Percentiles rank a stretch among this genome's conserved stretches.
Evolutionary conservation across 345 rosid genomes (phyloP).

Genomic region (Populus deltoides): DNA sequence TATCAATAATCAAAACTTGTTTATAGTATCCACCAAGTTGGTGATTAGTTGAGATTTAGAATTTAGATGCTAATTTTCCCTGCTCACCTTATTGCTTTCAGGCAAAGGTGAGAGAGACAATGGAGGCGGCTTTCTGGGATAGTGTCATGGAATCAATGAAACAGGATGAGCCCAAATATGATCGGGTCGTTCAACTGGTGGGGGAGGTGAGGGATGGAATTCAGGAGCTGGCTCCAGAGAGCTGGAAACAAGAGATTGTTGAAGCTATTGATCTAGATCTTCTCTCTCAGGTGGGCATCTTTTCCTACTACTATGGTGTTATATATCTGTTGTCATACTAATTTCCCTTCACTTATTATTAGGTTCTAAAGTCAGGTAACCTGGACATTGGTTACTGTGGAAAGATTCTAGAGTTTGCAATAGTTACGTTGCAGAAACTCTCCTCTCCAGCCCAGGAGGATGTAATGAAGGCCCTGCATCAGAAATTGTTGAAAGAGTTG

Average conservation of each 20-base stretch:
- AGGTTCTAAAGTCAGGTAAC: slow-evolving; percentile 72
- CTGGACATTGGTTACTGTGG: slow-evolving; percentile 71
- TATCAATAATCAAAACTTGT: neutral
- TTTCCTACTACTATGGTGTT: neutral
- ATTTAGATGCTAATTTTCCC: neutral
- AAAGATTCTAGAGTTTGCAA: slow-evolving; percentile 67
- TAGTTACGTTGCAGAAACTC: slow-evolving; percentile 72
- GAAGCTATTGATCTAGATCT: slow-evolving; percentile 67
- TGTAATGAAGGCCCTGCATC: slow-evolving; percentile 48
- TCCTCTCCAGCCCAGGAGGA: slow-evolving; percentile 70
- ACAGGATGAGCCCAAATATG: slow-evolving; percentile 57
- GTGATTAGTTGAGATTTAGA: neutral
- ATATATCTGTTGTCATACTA: too few species aligned
- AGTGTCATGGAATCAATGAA: slow-evolving; percentile 60
- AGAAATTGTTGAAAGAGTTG: slow-evolving; percentile 57
- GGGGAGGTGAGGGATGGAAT: slow-evolving; percentile 86
- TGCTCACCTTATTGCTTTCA: slow-evolving; percentile 22
- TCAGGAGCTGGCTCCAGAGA: slow-evolving; percentile 72
- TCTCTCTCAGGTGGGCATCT: slow-evolving; percentile 62
- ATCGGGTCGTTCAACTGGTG: slow-evolving; percentile 67
- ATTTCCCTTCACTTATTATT: neutral
- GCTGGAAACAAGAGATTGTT: slow-evolving; percentile 70
- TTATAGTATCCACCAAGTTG: neutral
- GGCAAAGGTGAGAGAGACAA: slow-evolving; percentile 63
- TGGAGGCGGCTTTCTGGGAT: slow-evolving; percentile 96